Evolutionary conservation across 306 rosid genomes (phyloP), one percentile per base, ranked within the genome.

Genomic region (Sicyos edulis): DNA sequence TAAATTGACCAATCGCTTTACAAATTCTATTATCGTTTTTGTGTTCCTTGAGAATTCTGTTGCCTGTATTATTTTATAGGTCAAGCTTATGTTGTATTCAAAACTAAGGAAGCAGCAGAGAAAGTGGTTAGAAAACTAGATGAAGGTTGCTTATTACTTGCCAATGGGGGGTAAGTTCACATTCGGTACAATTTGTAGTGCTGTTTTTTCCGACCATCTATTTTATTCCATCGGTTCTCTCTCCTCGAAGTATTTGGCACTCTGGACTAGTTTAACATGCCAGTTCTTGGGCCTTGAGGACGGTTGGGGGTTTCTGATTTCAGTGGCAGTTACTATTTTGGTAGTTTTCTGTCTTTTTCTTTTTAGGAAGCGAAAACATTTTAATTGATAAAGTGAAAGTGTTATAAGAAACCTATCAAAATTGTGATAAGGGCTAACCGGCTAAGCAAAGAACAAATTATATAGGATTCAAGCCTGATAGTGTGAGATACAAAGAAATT

Each of bases 141-240:
- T 3, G 78, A 87, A 63, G 83, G 89, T 54, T 91, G 96, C 79
- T 63, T 93, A 49, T 74, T 93, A 40, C 79, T 91, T 82, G 75
- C 97, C 52, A 86, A 87, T 81, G 96, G 95, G 76, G 86, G 95
- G 99, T 93, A 88, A 76, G 91, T 54, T 13, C 79, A 66, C 63
- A 14, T 71, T 37, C 32, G 21, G 22, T 64, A 42, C 17, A 64
- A 9, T 42, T 10, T 29, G 17, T 15, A 19, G 19, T 42, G 21
- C 67, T 34, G 8, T 72, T 55, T 55, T 44, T 11, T 57, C 54
- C 6, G 22, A 12, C 11, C 6, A 40, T 56, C 40, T 53, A 19
- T 20, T 20, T 4, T 54, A 56, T 55, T 45, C 49, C 34, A 40
- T 5, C 40, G 20, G 26, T 57, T 37, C 67, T 57, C 56, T 56